Base-by-base conservation (phyloP, 1,284 basidiomycete genomes). In the Pascua guehoae region DNA sequence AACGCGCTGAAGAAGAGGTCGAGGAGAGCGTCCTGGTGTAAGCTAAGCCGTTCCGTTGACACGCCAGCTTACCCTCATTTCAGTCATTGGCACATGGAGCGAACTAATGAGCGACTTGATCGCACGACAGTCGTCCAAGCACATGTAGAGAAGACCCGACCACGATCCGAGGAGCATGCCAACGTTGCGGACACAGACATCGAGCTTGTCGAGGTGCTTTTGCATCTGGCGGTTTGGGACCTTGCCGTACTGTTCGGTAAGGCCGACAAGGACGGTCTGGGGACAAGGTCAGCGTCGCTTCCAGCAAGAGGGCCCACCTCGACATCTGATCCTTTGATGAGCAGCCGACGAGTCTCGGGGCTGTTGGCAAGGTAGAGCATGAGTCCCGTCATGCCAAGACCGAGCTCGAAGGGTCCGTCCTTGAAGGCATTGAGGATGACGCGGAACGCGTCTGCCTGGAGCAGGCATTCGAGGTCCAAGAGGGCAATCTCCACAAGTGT, bases 1-100 rank as follows among this genome's bases (percentile, higher is more conserved):
- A 98, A 81, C n/a, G 95, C 81, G 62, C 91, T 88, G 70, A 95
- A 95, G 67, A 98, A 89, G 83, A 96, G 88, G 67, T 97, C 90
- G 39, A 98, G 80, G 38, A 98, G 81, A 24, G 92, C 84, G 79
- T 95, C 91, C 91, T 95, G 69, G n/a, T 32, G 24, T 32, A 32
- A 18, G 52, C 43, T 43, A 51, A 47, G 51, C 24, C 36, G 12
- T 44, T 10, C 5, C 44, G 10, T n/a, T 41, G n/a, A n/a, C 8
- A 4, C 14, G 10, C 2, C n/a, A n/a, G 71, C 83, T 63, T 72
- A 93, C 92, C 72, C 91, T 83, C 53, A 90, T 88, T 50, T 91
- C 87, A 16, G 89, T 79, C 1, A 89, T 88, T 5, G 94, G 93
- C 76, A 97, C 89, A 60, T 86, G 85, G 48, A 99, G 79, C 0